phyloP scores from a whole-genome alignment of 148 eudicot genomes.

The Rhododendron williamsianum region DNA sequence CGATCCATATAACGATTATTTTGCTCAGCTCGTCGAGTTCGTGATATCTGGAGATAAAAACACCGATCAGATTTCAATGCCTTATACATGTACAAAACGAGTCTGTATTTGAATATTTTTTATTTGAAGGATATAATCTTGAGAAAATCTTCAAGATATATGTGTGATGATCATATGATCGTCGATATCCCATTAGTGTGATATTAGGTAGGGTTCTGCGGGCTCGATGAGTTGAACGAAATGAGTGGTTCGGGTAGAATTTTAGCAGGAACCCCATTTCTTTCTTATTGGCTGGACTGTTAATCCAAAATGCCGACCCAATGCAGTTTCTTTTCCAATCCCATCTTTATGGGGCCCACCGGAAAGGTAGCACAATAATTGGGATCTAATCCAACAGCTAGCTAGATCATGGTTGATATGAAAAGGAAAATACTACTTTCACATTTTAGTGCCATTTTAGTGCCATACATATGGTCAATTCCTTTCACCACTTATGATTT shows the following conservation, averaged over 20 bases:
- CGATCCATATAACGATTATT: neutral
- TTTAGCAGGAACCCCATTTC: neutral
- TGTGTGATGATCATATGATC: neutral
- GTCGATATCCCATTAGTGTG: neutral
- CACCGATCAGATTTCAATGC: neutral
- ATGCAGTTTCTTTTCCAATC: neutral
- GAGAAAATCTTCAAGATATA: neutral
- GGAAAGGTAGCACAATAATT: neutral
- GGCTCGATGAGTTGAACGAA: neutral
- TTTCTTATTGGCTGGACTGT: neutral
- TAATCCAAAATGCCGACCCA: neutral
- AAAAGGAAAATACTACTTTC: neutral
- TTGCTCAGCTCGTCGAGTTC: neutral
- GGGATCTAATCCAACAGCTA: slow-evolving; percentile 5
- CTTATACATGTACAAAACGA: neutral
- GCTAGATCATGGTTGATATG: neutral
- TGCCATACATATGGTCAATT: neutral
- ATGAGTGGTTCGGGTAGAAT: neutral
- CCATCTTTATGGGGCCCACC: neutral
- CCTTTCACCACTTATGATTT: neutral
- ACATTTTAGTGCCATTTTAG: neutral
- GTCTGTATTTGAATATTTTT: too few relatives aligned
- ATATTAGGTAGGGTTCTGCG: neutral
- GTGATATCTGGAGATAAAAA: neutral
- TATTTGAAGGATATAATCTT: too few relatives aligned